Evolutionary conservation across 1,284 basidiomycete species (phyloP), one percentile per base, ranked within the genome.

Genomic region (Bjerkandera adusta): DNA sequence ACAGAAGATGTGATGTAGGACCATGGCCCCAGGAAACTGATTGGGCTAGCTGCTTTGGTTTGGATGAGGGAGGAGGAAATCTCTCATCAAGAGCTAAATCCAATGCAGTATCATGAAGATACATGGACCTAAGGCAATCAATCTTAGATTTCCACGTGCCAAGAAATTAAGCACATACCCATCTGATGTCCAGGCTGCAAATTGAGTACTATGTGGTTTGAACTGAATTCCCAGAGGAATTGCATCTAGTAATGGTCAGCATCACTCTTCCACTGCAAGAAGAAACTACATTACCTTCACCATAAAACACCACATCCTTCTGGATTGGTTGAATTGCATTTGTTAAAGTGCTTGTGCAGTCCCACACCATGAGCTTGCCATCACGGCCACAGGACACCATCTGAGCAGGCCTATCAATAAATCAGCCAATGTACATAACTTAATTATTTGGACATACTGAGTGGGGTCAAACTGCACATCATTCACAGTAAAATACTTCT

Each of bases 301-400:
- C 43, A 20, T 33, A 36, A 4, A 34, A 48, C 18, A n/a, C n/a
- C n/a, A n/a, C n/a, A n/a, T n/a, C n/a, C n/a, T n/a, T n/a, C n/a
- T n/a, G n/a, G 30, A 25, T 3, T 32, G 47, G 33, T 16, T 12
- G 10, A 37, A 13, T 20, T n/a, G 36, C 37, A 26, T 43, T n/a
- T 27, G 20, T 16, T 18, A 39, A n/a, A n/a, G n/a, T 5, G n/a
- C n/a, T 45, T 18, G 40, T 36, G 26, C 50, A 57, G 21, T 59
- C 51, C 58, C 57, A 63, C 3, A 57, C n/a, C 11, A 52, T 35
- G 5, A 61, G 42, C 13, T 33, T 48, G 3, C 46, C 39, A 33
- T 64, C 59, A 33, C 50, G 41, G 1, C 56, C 62, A 12, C 53
- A 54, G 1, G 62, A 62, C 1, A 48, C 54, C 15, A 64, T 51